phyloP scores from a whole-genome alignment of 768 basidiomycete species.

The Kwoniella pini region DNA sequence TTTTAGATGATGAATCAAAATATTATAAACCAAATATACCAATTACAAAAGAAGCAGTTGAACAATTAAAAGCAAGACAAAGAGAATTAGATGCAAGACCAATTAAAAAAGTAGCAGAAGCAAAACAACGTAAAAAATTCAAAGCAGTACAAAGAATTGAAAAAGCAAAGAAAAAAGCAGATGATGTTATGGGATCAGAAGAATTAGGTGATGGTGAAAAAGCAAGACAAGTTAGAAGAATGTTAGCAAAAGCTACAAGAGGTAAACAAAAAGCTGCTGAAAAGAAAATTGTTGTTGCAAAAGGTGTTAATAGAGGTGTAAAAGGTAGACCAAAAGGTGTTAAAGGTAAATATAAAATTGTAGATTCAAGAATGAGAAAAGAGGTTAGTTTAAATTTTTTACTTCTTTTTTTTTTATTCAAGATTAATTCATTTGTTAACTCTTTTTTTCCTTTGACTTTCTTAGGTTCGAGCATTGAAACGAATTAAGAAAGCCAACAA shows the following conservation, averaged over 20 bases:
- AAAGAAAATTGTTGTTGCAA: constrained; percentile 86
- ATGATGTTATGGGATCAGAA: constrained; percentile 72
- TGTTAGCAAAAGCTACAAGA: constrained; percentile 62
- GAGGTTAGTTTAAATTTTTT: constrained; percentile 38
- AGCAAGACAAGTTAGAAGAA: constrained; percentile 85
- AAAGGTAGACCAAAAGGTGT: constrained; percentile 94
- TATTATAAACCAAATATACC: constrained; percentile 92
- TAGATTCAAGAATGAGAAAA: constrained; percentile 90
- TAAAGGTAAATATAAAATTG: constrained; percentile 93
- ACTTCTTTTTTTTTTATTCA: no score
- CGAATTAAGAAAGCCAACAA: constrained; percentile 73
- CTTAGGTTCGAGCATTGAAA: constrained; percentile 82
- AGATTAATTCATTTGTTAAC: no score
- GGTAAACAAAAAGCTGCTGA: constrained; percentile 62
- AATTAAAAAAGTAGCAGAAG: constrained; percentile 98
- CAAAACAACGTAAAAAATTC: constrained; percentile 94
- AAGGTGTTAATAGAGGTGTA: constrained; percentile 81
- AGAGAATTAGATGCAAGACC: constrained; percentile 93
- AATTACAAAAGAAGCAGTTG: constrained; percentile 93
- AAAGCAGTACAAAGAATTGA: constrained; percentile 80
- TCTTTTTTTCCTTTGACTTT: no score
- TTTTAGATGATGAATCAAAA: constrained; percentile 92
- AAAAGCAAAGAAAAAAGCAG: constrained; percentile 93
- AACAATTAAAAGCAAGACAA: constrained; percentile 79
- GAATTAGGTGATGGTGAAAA: constrained; percentile 96